Base-by-base conservation (phyloP, 306 rosid genomes). In the Biancaea sappan region DNA sequence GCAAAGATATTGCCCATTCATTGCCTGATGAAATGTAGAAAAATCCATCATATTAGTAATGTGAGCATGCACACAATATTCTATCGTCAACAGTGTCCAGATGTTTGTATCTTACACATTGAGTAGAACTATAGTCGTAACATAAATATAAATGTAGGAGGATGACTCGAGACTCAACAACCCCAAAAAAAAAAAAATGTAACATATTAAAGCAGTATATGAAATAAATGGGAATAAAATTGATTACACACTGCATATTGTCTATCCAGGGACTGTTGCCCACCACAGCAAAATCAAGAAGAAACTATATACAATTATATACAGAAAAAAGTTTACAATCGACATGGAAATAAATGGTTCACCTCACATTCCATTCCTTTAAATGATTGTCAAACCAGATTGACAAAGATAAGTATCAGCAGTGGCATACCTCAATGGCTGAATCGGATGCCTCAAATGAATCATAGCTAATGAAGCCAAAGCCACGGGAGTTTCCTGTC, bases 361-460 rank as follows among this genome's bases (percentile, higher is more conserved):
- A 41, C 28, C 29, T 7, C 67, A 44, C 41, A 26, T 68, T 38
- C 22, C 37, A 78, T 57, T 64, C 43, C 67, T 50, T 52, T 35
- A 57, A 73, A 58, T 71, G 52, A 57, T 34, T 65, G 40, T 56
- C 73, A 73, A 8, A 70, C 31, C 16, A 67, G 48, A 50, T 14
- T 18, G 38, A 34, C 35, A 1, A 21, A 22, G 34, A 41, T 8
- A 21, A 52, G 18, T 13, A 54, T n/a, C 57, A 24, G 14, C 26
- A 15, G n/a, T 51, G 57, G 16, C 83, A 56, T 77, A 92, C 99
- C 97, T 95, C 99, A 72, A 95, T 95, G 29, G 99, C 99, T 4
- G 98, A 83, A 88, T 95, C 98, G 57, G 99, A 95, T 77, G 99
- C 99, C 79, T 95, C 99, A 51, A 95, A 95, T 22, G 97, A 95